Evolutionary conservation across 306 rosid genomes (phyloP), one percentile per base, ranked within the genome.

Genomic region (Pyrus pyrifolia): DNA sequence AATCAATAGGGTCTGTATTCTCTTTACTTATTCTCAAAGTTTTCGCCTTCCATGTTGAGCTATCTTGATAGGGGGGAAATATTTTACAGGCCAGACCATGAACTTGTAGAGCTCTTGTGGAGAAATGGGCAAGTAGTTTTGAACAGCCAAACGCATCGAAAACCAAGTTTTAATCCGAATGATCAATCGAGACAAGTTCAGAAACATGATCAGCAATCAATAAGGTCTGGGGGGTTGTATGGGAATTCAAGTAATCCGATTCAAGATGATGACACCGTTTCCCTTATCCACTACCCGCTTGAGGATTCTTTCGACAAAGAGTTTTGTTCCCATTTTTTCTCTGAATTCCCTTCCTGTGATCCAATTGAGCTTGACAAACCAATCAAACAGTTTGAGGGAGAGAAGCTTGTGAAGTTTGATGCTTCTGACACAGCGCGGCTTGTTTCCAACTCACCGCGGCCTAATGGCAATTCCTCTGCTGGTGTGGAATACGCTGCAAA

Each of bases 41-140:
- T 45, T 3, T 53, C 38, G 19, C 33, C 45, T 57, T 19, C 62
- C 25, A 25, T 71, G 68, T 71, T 79, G 66, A 81, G 72, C 63
- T 79, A 73, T 68, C 38, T 82, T 64, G 11, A 68, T 51, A 49
- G 8, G 73, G 10, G 35, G 82, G 82, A 30, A 70, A 72, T 70
- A 46, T 80, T 83, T 76, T 79, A 60, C 98, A 93, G 96, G 89
- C 82, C 45, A 4, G 91, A 91, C 71, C 83, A 80, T 85, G 96
- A 91, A 71, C 74, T 91, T 11, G 95, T 88, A 31, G 98, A 93
- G 87, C 91, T 93, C 30, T 42, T 90, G 72, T 89, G 98, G 96
- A 77, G 83, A 81, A 86, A 93, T 82, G 98, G 98, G n/a, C 96
- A 89, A 60, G 91, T 93, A 72, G 96, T 93, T 49, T 81, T 88